Evolutionary conservation across 306 rosid species (phyloP).

Genomic region (Datisca glomerata): DNA sequence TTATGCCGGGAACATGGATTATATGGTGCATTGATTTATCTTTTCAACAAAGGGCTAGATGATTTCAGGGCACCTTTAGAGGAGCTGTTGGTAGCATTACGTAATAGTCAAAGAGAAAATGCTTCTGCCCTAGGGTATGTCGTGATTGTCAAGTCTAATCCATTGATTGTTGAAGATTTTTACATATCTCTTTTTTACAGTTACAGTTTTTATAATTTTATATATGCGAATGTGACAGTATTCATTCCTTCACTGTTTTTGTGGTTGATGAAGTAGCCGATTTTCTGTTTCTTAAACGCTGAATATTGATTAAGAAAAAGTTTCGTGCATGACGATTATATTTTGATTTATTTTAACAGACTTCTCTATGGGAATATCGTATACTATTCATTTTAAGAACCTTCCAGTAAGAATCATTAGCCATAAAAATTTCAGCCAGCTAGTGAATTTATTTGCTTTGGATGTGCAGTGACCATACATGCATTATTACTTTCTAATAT

Average conservation of each 20-base stretch:
- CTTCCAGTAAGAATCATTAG: background rate
- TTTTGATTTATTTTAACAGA: too few relatives aligned
- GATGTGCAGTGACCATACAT: too few relatives aligned
- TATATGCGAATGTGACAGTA: background rate
- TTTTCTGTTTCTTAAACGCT: too few relatives aligned
- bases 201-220: background rate
- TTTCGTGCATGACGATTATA: too few relatives aligned
- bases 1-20: constrained; percentile 92
- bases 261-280: too few relatives aligned
- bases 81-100: constrained; percentile 76
- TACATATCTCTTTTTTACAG: background rate
- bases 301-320: too few relatives aligned
- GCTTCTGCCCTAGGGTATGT: constrained; percentile 67
- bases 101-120: constrained; percentile 48
- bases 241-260: too few relatives aligned
- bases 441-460: too few relatives aligned
- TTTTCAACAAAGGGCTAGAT: constrained; percentile 86
- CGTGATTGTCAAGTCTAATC: constrained; percentile 5
- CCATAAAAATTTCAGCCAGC: background rate
- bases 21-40: constrained; percentile 86
- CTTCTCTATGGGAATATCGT: too few relatives aligned
- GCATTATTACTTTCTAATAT: too few relatives aligned
- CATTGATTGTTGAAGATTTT: background rate
- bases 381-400: background rate
- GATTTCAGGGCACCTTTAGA: constrained; percentile 91